Conservation (phyloP, 495 filamentous ascomycete genomes). For the Penicillium pulvis region DNA sequence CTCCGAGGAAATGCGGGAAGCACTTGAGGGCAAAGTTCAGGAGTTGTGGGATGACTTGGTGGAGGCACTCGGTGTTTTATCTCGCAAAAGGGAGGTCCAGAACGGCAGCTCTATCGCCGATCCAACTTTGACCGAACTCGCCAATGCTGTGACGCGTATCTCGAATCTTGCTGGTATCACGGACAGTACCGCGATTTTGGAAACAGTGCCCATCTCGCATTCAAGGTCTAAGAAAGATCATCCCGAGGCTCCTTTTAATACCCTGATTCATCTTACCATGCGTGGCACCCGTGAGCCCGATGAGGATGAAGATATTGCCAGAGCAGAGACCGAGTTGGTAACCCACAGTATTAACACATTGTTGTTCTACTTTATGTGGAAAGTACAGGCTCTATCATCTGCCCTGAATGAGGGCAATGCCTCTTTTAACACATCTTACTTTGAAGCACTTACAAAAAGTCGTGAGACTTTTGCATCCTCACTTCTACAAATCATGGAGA, state of each 20-base stretch:
- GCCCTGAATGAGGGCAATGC: conserved; percentile 41
- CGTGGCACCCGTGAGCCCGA: conserved; percentile 63
- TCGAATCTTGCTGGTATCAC: conserved; percentile 80
- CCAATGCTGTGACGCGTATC: conserved; percentile 80
- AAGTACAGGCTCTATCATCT: conserved; percentile 57
- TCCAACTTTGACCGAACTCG: conserved; percentile 65
- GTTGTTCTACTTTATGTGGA: conserved; percentile 96
- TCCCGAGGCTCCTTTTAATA: conserved; percentile 59
- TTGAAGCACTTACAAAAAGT: conserved; percentile 45
- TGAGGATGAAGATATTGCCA: conserved; percentile 63
- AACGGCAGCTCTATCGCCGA: conserved; percentile 61
- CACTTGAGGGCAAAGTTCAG: conserved; percentile 75
- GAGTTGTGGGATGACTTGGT: conserved; percentile 84
- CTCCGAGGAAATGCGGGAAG: conserved; percentile 84
- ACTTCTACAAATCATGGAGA: conserved; percentile 64
- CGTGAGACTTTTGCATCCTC: conserved; percentile 57
- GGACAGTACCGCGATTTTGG: conserved; percentile 72
- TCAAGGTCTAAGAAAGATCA: conserved; percentile 52
- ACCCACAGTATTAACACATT: conserved; percentile 68
- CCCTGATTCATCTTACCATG: conserved; percentile 65
- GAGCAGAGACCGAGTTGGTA: conserved; percentile 74
- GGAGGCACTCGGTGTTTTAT: conserved; percentile 66
- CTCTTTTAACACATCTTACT: conserved; percentile 54
- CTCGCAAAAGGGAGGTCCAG: conserved; percentile 65
- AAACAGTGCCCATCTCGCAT: conserved; percentile 50